These are phyloP conservation scores for Parachlorella kessleri DNA, from an alignment of 139 green algal genomes.

Conservation along the genomic window DNA sequence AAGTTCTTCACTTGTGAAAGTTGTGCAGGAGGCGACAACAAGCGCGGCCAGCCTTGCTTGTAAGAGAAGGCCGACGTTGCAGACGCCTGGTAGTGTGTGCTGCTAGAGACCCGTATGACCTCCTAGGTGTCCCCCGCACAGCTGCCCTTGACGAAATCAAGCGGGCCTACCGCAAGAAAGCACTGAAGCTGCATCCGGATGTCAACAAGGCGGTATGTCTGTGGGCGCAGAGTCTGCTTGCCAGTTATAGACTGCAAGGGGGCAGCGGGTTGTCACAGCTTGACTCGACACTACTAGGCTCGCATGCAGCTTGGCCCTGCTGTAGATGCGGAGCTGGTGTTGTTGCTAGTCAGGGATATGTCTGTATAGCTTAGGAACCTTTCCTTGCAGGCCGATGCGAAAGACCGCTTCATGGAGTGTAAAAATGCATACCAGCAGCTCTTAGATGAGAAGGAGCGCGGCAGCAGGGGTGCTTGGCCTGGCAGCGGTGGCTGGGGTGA, in stretches of 20 bases:
- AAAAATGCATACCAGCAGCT: constrained; percentile 80
- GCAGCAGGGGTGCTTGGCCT: background rate
- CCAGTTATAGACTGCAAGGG: too few species aligned
- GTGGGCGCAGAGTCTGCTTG: background rate
- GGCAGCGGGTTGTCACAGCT: too few species aligned
- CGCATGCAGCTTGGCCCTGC: too few species aligned
- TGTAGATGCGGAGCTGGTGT: background rate
- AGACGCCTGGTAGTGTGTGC: background rate
- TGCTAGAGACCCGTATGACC: constrained; percentile 54
- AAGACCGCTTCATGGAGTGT: constrained; percentile 77
- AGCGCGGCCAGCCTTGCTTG: too few species aligned
- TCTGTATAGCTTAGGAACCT: background rate
- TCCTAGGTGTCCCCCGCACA: constrained; percentile 60
- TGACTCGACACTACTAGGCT: too few species aligned
- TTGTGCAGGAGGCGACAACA: too few species aligned
- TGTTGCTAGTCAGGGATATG: background rate
- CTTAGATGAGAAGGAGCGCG: constrained; percentile 39
- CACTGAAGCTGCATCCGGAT: constrained; percentile 89
- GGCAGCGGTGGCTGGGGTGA: background rate
- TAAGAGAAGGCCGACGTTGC: too few species aligned
- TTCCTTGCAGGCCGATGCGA: constrained; percentile 54
- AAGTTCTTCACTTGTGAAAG: too few species aligned
- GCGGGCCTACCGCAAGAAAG: constrained; percentile 77
- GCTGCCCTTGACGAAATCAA: constrained; percentile 75
- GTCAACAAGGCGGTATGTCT: constrained; percentile 77